A percentile compares a stretch with the other conserved stretches of the same genome.
Evolutionary conservation across 345 rosid genomes (phyloP).

Genomic region (Brassica juncea): DNA sequence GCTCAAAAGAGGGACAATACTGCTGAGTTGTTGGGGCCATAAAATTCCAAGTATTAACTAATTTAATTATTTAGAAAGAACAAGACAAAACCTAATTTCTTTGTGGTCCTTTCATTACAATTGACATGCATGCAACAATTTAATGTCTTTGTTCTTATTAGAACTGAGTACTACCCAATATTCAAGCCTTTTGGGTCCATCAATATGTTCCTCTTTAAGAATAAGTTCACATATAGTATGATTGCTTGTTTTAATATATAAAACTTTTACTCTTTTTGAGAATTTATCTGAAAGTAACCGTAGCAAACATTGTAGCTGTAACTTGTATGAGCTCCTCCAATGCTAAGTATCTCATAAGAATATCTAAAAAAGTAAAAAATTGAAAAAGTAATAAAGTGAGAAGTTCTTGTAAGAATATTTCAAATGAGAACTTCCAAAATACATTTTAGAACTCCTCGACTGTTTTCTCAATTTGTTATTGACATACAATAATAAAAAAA

Average conservation of each 20-base stretch:
- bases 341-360: no score
- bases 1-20: conserved; percentile 37
- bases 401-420: no score
- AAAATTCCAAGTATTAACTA: neutral
- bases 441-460: no score
- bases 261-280: neutral
- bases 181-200: conserved; percentile 27
- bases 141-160: conserved; percentile 30
- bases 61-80: conserved; percentile 5
- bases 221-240: neutral
- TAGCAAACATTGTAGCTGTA: neutral
- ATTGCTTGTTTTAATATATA: neutral
- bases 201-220: neutral
- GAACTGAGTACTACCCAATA: conserved; percentile 28
- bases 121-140: conserved; percentile 31
- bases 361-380: no score
- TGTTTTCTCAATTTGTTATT: no score
- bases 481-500: no score
- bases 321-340: neutral
- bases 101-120: conserved; percentile 32
- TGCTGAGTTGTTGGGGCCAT: conserved; percentile 26
- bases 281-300: neutral
- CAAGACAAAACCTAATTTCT: conserved; percentile 36
- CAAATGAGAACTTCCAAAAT: no score
- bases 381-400: no score